phyloP scores from a whole-genome alignment of 192 early-diverging fungal species.

The Coemansia sp. region DNA sequence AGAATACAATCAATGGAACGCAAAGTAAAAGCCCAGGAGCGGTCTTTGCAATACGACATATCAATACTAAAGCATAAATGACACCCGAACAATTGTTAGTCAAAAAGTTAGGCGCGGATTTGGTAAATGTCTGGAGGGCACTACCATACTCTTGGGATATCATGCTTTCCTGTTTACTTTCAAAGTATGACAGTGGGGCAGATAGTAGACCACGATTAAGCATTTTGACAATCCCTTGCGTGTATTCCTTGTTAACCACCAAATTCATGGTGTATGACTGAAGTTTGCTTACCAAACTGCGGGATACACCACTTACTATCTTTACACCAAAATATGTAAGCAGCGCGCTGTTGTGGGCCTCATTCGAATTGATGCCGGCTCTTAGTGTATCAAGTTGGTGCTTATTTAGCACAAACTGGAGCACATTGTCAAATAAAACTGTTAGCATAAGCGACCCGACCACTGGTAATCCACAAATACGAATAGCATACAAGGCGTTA shows the following conservation, averaged over 20 bases:
- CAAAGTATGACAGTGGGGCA: slow-evolving; percentile 4
- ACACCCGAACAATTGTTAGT: neutral
- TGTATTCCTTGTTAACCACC: neutral
- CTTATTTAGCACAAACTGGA: neutral
- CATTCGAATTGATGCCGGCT: neutral
- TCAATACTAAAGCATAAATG: neutral
- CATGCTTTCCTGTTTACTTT: neutral
- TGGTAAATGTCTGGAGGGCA: neutral
- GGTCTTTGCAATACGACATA: neutral
- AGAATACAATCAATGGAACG: neutral
- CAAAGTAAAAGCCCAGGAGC: neutral
- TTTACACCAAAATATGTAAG: neutral
- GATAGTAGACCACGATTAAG: neutral
- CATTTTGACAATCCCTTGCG: neutral
- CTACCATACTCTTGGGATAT: neutral
- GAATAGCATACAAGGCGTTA: slow-evolving; percentile 50
- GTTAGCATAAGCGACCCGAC: neutral
- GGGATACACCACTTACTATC: neutral
- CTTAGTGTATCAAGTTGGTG: slow-evolving; percentile 3
- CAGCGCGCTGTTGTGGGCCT: neutral
- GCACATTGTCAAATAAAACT: neutral
- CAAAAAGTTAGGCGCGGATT: neutral
- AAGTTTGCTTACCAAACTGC: neutral
- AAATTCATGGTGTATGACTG: neutral
- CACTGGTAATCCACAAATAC: neutral